Base-by-base conservation (phyloP, 2,329 filamentous ascomycete species). In the Aspergillus ochraceus region DNA sequence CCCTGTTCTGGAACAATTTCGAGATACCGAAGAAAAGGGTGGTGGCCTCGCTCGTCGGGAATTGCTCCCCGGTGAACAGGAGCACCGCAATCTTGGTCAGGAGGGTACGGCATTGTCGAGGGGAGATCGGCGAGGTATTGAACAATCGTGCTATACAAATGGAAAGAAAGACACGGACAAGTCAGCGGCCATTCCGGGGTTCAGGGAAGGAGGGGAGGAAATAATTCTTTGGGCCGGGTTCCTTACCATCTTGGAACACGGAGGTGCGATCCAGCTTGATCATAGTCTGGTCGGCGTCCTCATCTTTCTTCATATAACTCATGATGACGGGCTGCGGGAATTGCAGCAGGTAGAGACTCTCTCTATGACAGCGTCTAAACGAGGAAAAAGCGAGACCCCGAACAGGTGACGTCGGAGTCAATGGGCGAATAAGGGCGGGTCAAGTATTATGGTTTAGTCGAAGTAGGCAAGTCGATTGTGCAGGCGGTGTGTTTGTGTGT, bases 1-100 rank as follows among this genome's bases (percentile, higher is more conserved):
- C 95, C 80, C 97, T 98, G 81, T 98, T 98, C 84, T 98, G 94
- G 85, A 99, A 99, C 62, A 98, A 86, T 85, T 98, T 98, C 63
- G 94, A 98, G 78, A 96, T 98, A 70, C 94, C 93, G 77, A 98
- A 98, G 87, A 99, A 99, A 66, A 99, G 90, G 52, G 92, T 94
- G 32, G 95, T 98, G 69, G 95, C 95, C 86, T 99, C 95, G 75
- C 96, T 96, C 61, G 90, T 94, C 50, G 94, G 93, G 83, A 98
- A 99, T 75, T 89, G 92, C 82, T 99, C 95, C 70, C 95, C 95
- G 20, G 92, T 98, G 80, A 97, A 97, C 70, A 99, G 86, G 66
- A 99, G 89, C 60, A 98, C 90, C 53, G 92, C 91, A 74, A 99
- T 95, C 84, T 99, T 98, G 73, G 95, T 98, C 66, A 99, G 85